Conservation (phyloP, 768 basidiomycete genomes). For the Suillus bovinus region DNA sequence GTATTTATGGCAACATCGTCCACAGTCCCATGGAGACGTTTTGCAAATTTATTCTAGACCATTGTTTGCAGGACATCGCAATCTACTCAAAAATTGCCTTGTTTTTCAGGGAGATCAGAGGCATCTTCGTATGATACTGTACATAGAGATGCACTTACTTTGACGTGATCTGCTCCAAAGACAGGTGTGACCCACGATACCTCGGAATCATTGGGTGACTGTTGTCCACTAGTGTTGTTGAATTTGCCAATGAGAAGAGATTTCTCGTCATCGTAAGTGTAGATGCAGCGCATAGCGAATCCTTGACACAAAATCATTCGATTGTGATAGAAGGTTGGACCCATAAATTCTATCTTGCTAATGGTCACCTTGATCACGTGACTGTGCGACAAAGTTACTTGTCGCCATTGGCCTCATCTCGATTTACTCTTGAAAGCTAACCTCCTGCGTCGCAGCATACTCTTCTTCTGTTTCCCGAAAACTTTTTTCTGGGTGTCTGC, state of each 20-base stretch:
- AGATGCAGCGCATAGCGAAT: background rate
- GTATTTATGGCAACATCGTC: slow-evolving; percentile 11
- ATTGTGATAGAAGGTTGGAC: background rate
- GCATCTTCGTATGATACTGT: background rate
- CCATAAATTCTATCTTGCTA: too few species aligned
- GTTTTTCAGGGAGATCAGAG: background rate
- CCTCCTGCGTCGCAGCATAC: background rate
- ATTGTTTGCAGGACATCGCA: background rate
- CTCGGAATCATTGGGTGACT: background rate
- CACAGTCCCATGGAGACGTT: background rate
- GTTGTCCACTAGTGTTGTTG: background rate
- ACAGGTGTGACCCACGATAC: background rate
- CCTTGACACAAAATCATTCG: background rate
- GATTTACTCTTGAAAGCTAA: too few species aligned
- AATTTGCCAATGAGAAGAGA: background rate
- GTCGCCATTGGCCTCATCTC: too few species aligned
- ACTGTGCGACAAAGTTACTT: background rate
- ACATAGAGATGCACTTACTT: background rate
- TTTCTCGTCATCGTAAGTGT: background rate
- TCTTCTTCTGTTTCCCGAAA: background rate
- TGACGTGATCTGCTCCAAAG: background rate
- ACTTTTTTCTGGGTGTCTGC: background rate
- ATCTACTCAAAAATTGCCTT: background rate
- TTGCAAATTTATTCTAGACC: background rate
- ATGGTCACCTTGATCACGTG: background rate